Conservation (phyloP, 768 basidiomycete genomes). For the Leccinum subtestaceum region DNA sequence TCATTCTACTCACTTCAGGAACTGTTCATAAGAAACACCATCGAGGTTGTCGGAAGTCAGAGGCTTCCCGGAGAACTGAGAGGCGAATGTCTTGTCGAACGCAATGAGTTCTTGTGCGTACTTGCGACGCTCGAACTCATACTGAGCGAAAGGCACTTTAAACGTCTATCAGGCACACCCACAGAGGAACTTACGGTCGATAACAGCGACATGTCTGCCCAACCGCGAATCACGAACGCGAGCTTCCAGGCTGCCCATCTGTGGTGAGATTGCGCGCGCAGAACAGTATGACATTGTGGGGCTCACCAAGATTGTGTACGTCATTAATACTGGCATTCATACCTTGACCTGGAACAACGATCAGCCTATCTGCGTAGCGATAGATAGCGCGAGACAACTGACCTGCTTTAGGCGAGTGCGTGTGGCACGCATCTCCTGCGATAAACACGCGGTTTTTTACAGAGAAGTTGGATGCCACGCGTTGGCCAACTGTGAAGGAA, state of each 20-base stretch:
- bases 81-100: constrained; percentile 51
- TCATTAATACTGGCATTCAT: constrained; percentile 57
- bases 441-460: constrained; percentile 50
- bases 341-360: constrained; percentile 42
- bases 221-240: constrained; percentile 46
- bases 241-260: constrained; percentile 47
- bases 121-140: constrained; percentile 51
- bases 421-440: constrained; percentile 54
- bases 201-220: constrained; percentile 44
- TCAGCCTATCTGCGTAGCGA: constrained; percentile 4
- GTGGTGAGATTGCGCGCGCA: background rate
- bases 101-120: constrained; percentile 54
- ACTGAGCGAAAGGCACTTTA: constrained; percentile 29
- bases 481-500: constrained; percentile 45
- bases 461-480: constrained; percentile 52
- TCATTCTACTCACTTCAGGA: constrained; percentile 36
- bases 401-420: constrained; percentile 44
- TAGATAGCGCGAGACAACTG: constrained; percentile 1
- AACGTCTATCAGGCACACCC: background rate
- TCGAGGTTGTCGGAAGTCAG: constrained; percentile 34
- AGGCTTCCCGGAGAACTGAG: constrained; percentile 55
- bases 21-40: constrained; percentile 42
- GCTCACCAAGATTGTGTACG: constrained; percentile 46
- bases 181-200: constrained; percentile 38
- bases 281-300: background rate